Conservation (phyloP, 352 stramenopile species). For the Globisporangium paroecandrum region DNA sequence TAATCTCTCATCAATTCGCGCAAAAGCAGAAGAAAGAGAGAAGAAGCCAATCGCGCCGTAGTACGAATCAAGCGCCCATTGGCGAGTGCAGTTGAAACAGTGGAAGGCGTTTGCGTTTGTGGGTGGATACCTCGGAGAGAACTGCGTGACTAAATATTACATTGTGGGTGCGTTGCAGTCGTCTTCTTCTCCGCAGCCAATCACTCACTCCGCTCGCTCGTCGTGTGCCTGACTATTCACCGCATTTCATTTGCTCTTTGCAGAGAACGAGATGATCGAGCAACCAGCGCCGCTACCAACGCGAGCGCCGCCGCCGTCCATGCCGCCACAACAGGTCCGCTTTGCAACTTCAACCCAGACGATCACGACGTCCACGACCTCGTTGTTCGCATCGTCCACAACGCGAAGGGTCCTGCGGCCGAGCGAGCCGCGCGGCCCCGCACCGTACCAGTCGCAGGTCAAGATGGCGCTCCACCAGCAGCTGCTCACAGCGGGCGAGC, state of each 20-base stretch:
- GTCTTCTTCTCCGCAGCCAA: not conserved
- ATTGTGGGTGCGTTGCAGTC: not conserved
- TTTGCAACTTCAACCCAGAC: constrained; percentile 5
- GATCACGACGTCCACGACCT: not conserved
- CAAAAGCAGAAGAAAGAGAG: not conserved
- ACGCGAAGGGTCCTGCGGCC: constrained; percentile 10
- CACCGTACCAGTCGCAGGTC: constrained; percentile 20
- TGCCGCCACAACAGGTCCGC: not conserved
- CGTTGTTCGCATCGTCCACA: not conserved
- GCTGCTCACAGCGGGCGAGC: constrained; percentile 16
- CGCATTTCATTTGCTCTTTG: constrained; percentile 1
- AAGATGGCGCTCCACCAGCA: constrained; percentile 22
- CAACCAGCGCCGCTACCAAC: not conserved
- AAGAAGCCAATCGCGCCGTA: not conserved
- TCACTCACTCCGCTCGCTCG: not conserved
- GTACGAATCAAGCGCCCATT: not conserved
- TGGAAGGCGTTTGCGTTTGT: too few relatives aligned
- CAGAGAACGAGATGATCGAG: not conserved
- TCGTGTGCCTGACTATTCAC: not conserved
- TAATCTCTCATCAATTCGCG: not conserved
- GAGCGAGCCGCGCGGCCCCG: constrained; percentile 2
- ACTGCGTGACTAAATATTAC: not conserved
- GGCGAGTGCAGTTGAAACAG: not conserved
- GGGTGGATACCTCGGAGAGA: not conserved
- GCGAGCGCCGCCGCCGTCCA: not conserved